Base-by-base conservation (phyloP, 1,284 basidiomycete genomes). In the Ceratobasidium sp. region DNA sequence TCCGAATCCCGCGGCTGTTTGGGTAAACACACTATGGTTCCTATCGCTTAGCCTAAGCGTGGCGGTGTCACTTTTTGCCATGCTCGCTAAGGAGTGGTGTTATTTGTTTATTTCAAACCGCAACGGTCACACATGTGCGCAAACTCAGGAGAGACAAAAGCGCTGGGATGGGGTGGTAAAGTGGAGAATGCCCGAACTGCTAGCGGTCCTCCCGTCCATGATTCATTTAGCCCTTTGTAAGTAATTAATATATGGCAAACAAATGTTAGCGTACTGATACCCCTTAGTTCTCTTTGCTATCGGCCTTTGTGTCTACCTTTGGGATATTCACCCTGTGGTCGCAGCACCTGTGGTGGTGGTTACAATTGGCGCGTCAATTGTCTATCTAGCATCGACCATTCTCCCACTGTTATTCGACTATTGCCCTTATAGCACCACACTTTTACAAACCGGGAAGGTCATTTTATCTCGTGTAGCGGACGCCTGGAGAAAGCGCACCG, bases 71-170 rank as follows among this genome's bases (percentile, higher is more conserved):
- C n/a, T 20, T 54, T n/a, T 43, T 12, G 55, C 55, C 3, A 57
- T 57, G 55, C 31, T 57, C 27, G 55, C 55, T 1, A 57, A 57
- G 22, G 38, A 57, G 17, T 57, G 55, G 55, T 38, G 34, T 8
- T 10, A 57, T 20, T 31, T n/a, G 4, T 54, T 54, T 32, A 54
- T n/a, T 5, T 60, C 57, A 13, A 3, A 22, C 2, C 43, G 57
- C 13, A 35, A 12, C 4, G 57, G 57, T n/a, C 52, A 54, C 17
- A 29, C 5, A 10, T 22, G 13, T 31, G 4, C 20, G 15, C 52
- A 54, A 54, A 32, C 27, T 12, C 27, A 32, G 35, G 12, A 27
- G 32, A 34, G 55, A 27, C 55, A 57, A 29, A 20, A 43, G 25
- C 35, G 25, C n/a, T 57, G 55, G 55, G 27, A 57, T 40, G 55